Percentiles rank a stretch among this genome's conserved stretches.
Conservation (phyloP, 805 yeast species). For the Saturnispora quitensis region DNA sequence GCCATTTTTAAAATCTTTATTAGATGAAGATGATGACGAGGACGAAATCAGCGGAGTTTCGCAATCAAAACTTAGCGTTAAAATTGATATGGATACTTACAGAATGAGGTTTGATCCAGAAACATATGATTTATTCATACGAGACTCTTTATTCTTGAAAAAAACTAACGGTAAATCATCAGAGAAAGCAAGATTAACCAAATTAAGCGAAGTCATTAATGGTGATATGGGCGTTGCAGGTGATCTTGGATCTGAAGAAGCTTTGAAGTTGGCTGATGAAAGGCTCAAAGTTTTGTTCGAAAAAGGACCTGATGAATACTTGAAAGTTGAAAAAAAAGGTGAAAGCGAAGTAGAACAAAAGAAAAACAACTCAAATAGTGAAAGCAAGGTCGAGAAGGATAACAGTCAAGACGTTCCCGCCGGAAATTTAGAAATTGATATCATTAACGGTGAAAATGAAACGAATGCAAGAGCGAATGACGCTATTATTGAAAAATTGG, state of each 20-base stretch:
- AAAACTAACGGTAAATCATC: constrained; percentile 17
- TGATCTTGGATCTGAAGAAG: constrained; percentile 33
- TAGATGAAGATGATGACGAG: constrained; percentile 39
- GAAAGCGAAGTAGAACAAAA: not conserved
- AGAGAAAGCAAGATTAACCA: constrained; percentile 12
- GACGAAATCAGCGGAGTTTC: constrained; percentile 49
- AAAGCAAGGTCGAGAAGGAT: not conserved
- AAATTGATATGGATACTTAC: constrained; percentile 70
- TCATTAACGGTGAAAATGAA: not conserved
- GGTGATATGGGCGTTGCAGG: constrained; percentile 52
- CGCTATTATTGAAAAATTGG: constrained; percentile 8
- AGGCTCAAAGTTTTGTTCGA: constrained; percentile 29
- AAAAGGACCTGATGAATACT: constrained; percentile 32
- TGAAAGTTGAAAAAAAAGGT: constrained; percentile 5
- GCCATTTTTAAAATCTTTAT: constrained; percentile 63
- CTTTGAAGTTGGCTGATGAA: constrained; percentile 25
- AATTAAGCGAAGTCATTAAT: constrained; percentile 34
- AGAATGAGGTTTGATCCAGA: constrained; percentile 71
- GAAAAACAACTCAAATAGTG: not conserved
- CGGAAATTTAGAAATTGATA: not conserved
- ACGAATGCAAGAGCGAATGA: not conserved
- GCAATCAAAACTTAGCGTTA: constrained; percentile 65
- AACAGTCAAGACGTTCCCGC: constrained; percentile 11
- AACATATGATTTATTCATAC: constrained; percentile 70
- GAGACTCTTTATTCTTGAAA: constrained; percentile 41